These are phyloP conservation scores for Dispira parvispora DNA, from an alignment of 192 early-diverging fungal species.

Conservation along the genomic window DNA sequence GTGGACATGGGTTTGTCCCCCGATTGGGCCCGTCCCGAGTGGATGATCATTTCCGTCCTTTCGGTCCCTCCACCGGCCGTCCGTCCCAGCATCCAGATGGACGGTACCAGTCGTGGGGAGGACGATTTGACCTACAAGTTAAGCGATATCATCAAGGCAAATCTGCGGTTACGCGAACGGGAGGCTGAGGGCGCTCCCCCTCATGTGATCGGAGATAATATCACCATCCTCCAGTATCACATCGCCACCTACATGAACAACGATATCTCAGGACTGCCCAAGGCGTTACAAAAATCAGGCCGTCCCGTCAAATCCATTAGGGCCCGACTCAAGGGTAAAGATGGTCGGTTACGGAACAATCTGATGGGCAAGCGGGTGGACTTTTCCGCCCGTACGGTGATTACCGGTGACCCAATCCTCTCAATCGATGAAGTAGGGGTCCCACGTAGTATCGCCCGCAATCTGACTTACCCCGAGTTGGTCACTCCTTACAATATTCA, in stretches of 20 bases:
- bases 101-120: constrained; percentile 56
- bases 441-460: constrained; percentile 89
- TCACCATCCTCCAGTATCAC: constrained; percentile 59
- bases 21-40: constrained; percentile 89
- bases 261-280: constrained; percentile 80
- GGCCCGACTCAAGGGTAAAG: constrained; percentile 86
- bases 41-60: constrained; percentile 91
- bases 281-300: constrained; percentile 80
- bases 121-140: constrained; percentile 96
- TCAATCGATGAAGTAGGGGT: constrained; percentile 98
- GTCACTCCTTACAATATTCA: constrained; percentile 97
- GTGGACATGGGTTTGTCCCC: constrained; percentile 71
- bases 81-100: constrained; percentile 89
- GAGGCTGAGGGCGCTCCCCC: too few species aligned
- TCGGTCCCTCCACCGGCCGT: constrained; percentile 94
- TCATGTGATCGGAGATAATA: constrained; percentile 27
- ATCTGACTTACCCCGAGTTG: constrained; percentile 90
- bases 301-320: constrained; percentile 31
- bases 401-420: constrained; percentile 96
- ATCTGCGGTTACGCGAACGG: constrained; percentile 59
- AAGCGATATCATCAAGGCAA: constrained; percentile 85
- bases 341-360: constrained; percentile 95
- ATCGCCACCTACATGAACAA: constrained; percentile 98
- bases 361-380: constrained; percentile 99
- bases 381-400: constrained; percentile 97